Percentiles rank a stretch among this genome's conserved stretches.
These are phyloP conservation scores for Debaryomyces hansenii DNA, from an alignment of 805 yeast species.

Conservation along the genomic window DNA sequence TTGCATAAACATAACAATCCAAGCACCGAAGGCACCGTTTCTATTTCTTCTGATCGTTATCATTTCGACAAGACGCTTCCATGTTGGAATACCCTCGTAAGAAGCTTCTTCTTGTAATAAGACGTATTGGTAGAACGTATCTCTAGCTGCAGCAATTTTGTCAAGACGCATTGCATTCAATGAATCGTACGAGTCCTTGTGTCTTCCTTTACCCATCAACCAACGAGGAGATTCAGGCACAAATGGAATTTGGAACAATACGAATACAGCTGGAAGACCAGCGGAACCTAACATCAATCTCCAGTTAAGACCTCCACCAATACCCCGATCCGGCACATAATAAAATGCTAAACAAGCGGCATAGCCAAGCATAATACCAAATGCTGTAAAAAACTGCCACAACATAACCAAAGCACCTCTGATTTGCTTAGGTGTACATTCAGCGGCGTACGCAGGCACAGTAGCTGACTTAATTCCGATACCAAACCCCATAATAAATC, in stretches of 20 bases:
- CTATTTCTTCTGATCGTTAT: slow-evolving; percentile 76
- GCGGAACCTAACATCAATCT: slow-evolving; percentile 67
- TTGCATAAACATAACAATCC: slow-evolving; percentile 85
- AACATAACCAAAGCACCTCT: slow-evolving; percentile 69
- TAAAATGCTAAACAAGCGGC: slow-evolving; percentile 61
- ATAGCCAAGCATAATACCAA: slow-evolving; percentile 69
- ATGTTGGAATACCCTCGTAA: slow-evolving; percentile 44
- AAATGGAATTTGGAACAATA: slow-evolving; percentile 48
- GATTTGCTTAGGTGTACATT: slow-evolving; percentile 55
- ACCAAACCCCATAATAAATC: slow-evolving; percentile 59
- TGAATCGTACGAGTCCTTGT: slow-evolving; percentile 51
- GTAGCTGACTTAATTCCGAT: slow-evolving; percentile 68
- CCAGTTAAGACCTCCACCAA: slow-evolving; percentile 52
- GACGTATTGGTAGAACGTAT: slow-evolving; percentile 59
- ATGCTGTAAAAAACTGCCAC: slow-evolving; percentile 75
- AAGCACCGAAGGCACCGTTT: slow-evolving; percentile 77
- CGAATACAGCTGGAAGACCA: slow-evolving; percentile 56
- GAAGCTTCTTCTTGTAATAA: slow-evolving; percentile 63
- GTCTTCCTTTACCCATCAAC: slow-evolving; percentile 55
- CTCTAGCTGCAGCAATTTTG: slow-evolving; percentile 61
- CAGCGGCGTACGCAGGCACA: slow-evolving; percentile 68
- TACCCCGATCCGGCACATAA: slow-evolving; percentile 45
- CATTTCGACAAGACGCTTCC: slow-evolving; percentile 53
- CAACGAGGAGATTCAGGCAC: slow-evolving; percentile 75
- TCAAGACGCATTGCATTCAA: slow-evolving; percentile 46